phyloP scores from a whole-genome alignment of 2,329 filamentous ascomycete genomes.

The Diaporthe sp. region DNA sequence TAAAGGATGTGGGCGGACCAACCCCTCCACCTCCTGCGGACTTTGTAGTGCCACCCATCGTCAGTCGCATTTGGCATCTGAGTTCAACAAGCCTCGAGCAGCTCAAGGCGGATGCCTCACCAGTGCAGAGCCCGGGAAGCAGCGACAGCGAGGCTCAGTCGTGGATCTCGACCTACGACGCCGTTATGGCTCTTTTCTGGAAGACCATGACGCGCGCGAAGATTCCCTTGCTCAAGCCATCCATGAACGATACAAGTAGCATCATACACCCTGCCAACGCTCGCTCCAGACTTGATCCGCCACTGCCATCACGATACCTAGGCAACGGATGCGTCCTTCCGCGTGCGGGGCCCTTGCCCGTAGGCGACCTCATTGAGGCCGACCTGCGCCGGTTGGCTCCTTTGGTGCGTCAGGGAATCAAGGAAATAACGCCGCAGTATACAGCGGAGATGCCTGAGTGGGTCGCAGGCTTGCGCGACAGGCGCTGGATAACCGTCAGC shows the following conservation, averaged over 20 bases:
- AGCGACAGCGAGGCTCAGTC: background rate
- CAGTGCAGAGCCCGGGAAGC: background rate
- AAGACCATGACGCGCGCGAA: constrained; percentile 38
- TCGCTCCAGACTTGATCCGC: constrained; percentile 38
- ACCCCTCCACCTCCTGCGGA: constrained; percentile 37
- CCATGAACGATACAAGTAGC: constrained; percentile 17
- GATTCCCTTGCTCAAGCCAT: constrained; percentile 37
- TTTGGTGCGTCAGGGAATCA: constrained; percentile 39
- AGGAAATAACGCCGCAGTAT: constrained; percentile 36
- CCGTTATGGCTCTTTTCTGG: constrained; percentile 41
- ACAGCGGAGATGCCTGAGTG: constrained; percentile 38
- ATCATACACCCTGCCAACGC: constrained; percentile 41
- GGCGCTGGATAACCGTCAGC: constrained; percentile 37
- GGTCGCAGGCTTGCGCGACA: constrained; percentile 40
- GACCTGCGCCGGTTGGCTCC: constrained; percentile 37
- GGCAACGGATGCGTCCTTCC: constrained; percentile 38
- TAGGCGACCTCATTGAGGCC: constrained; percentile 30
- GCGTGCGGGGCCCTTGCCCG: constrained; percentile 32
- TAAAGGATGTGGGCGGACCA: constrained; percentile 36
- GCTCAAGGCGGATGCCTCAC: constrained; percentile 36
- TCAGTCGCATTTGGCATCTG: constrained; percentile 39
- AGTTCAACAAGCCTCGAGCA: constrained; percentile 32
- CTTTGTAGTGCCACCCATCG: constrained; percentile 40
- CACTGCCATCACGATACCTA: constrained; percentile 40
- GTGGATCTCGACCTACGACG: constrained; percentile 42